A percentile compares a stretch with the other conserved stretches of the same genome.
phyloP scores from a whole-genome alignment of 192 early-diverging fungal species.

The Jimgerdemannia lactiflua region DNA sequence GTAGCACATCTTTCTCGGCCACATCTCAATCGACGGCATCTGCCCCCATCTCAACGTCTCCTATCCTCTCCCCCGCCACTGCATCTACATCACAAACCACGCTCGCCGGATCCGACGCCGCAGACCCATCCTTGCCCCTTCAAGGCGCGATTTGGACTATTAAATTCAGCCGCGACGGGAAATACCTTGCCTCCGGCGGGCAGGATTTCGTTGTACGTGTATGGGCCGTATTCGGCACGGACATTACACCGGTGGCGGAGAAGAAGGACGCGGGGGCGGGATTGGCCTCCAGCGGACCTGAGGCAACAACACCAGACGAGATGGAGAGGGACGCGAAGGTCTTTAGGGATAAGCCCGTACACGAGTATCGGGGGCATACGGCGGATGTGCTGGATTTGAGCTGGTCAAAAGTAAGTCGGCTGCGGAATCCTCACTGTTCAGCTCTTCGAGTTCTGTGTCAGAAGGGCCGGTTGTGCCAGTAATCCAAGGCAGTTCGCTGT shows the following conservation, averaged over 20 bases:
- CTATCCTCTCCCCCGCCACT: no score
- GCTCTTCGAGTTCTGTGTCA: not conserved
- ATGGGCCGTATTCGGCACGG: constrained; percentile 46
- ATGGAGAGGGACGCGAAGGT: constrained; percentile 32
- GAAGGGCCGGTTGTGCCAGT: not conserved
- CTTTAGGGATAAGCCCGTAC: constrained; percentile 64
- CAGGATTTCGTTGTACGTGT: constrained; percentile 68
- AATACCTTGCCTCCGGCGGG: constrained; percentile 79
- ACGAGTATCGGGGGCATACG: constrained; percentile 73
- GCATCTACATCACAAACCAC: no score
- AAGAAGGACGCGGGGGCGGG: constrained; percentile 5
- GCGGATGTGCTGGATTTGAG: constrained; percentile 67
- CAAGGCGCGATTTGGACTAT: constrained; percentile 64
- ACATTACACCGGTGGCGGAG: not conserved
- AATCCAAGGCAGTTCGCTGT: constrained; percentile 5
- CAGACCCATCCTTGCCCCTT: no score
- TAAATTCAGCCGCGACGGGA: constrained; percentile 76
- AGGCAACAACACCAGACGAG: constrained; percentile 19
- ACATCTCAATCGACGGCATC: no score
- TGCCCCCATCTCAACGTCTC: no score
- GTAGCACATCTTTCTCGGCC: no score
- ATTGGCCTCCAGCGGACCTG: constrained; percentile 16
- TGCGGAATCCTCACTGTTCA: no score
- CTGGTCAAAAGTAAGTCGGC: constrained; percentile 54
- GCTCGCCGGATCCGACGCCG: no score